Base-by-base conservation (phyloP, 495 filamentous ascomycete genomes). In the Podospora sp. region DNA sequence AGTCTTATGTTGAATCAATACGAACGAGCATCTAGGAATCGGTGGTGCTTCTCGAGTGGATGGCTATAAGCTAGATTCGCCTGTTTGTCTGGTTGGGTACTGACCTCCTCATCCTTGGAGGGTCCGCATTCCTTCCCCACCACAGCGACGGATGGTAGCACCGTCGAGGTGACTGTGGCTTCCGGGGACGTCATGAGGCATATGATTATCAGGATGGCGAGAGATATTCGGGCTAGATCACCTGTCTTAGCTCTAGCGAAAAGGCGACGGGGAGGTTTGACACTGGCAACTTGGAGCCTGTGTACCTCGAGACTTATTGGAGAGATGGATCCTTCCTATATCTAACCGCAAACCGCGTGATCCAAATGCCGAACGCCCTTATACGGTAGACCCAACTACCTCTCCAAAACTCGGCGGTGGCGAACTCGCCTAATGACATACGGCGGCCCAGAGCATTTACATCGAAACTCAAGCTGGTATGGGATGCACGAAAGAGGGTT, bases 111-210 rank as follows among this genome's bases (percentile, higher is more conserved):
- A 12, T 26, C 35, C 61, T 67, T 73, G 40, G 75, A 87, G 85
- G 56, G 85, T 79, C 66, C 88, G 87, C 87, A 14, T 88, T 91
- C 7, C 86, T 88, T 0, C 87, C 83, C 89, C 89, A 92, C 71
- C 4, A 68, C 40, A 0, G 71, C n/a, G 51, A 80, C 77, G 9
- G 60, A 69, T 8, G 74, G 73, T 11, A 81, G 69, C 7, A 80
- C 77, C 5, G 80, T 83, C 0, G 75, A 73, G 24, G 82, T 72
- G 49, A 84, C 80, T 9, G 79, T 78, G 21, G 73, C 73, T 63
- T 85, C 83, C 1, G 84, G 70, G 0, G 79, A 71, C 3, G 78
- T 75, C 8, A 73, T 69, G 29, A 77, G 33, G 24, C 36, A 24
- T 1, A 79, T 63, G 14, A 67, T 68, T 1, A 69, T 46, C 33